These are phyloP conservation scores for Pisolithus tinctorius DNA, from an alignment of 768 basidiomycete genomes.

Conservation along the genomic window DNA sequence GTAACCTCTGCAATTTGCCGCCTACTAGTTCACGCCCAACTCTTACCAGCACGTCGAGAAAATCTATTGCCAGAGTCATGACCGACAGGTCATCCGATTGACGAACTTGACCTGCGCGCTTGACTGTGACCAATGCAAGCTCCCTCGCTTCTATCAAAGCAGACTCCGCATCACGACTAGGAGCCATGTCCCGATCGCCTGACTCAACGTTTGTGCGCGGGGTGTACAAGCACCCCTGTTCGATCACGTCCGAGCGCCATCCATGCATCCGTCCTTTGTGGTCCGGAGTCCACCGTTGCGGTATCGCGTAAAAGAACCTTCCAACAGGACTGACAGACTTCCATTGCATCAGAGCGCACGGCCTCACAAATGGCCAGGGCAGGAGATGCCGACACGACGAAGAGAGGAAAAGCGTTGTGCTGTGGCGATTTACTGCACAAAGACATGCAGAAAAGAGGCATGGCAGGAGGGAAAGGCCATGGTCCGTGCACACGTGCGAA, in stretches of 20 bases:
- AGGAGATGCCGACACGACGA: too few relatives aligned
- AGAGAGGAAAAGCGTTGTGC: too few relatives aligned
- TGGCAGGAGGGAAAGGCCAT: too few relatives aligned
- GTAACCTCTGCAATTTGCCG: constrained; percentile 38
- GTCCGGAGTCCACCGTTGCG: too few relatives aligned
- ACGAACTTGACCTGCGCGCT: constrained; percentile 15
- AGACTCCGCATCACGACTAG: constrained; percentile 1
- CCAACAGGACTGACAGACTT: too few relatives aligned
- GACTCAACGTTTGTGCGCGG: not conserved
- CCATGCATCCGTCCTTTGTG: too few relatives aligned
- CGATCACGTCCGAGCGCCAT: constrained; percentile 43
- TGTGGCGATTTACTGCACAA: too few relatives aligned
- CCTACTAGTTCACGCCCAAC: constrained; percentile 63
- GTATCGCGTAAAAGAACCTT: too few relatives aligned
- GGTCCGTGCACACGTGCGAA: too few relatives aligned
- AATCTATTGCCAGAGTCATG: constrained; percentile 29
- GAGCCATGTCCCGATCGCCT: not conserved
- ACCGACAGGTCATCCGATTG: constrained; percentile 9
- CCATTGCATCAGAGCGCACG: too few relatives aligned
- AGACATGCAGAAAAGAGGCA: too few relatives aligned
- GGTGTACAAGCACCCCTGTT: constrained; percentile 41
- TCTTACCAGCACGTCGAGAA: constrained; percentile 43
- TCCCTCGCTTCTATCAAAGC: constrained; percentile 25
- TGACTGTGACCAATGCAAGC: constrained; percentile 32
- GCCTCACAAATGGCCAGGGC: too few relatives aligned